Conservation (phyloP, 192 early-diverging fungal genomes). For the Coemansia furcata region DNA sequence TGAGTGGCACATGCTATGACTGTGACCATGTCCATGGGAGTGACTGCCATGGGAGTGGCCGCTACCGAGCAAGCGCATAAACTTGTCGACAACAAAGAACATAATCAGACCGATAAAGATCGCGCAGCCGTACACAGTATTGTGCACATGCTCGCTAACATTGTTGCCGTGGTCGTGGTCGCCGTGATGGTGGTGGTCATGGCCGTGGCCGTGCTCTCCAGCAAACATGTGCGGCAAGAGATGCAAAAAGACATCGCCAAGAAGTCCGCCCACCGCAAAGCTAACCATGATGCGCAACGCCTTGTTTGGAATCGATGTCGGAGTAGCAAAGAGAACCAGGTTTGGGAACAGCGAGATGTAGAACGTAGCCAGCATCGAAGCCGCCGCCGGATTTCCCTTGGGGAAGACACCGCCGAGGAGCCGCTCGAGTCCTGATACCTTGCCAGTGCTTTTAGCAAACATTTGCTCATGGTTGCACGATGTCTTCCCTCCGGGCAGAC, state of each 20-base stretch:
- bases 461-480: conserved; percentile 18
- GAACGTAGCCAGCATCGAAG: conserved; percentile 66
- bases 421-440: conserved; percentile 34
- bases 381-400: conserved; percentile 44
- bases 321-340: conserved; percentile 75
- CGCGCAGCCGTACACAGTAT: conserved; percentile 68
- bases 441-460: neutral
- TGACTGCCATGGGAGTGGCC: conserved; percentile 59
- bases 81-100: conserved; percentile 81
- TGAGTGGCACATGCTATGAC: conserved; percentile 33
- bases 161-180: conserved; percentile 43
- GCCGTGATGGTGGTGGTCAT: conserved; percentile 28
- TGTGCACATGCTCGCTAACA: conserved; percentile 47
- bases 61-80: conserved; percentile 73
- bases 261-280: conserved; percentile 82
- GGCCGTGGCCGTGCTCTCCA: conserved; percentile 52
- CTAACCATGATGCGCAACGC: conserved; percentile 68
- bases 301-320: conserved; percentile 59
- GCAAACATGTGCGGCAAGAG: conserved; percentile 75
- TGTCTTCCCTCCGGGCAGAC: conserved; percentile 23
- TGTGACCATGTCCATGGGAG: conserved; percentile 49
- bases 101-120: conserved; percentile 74
- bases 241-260: conserved; percentile 85
- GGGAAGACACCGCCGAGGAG: conserved; percentile 51
- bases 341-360: conserved; percentile 85